Percentiles rank a stretch among this genome's conserved stretches.
Evolutionary conservation across 2,329 filamentous ascomycete genomes (phyloP).

Genomic region (Alternaria solani): DNA sequence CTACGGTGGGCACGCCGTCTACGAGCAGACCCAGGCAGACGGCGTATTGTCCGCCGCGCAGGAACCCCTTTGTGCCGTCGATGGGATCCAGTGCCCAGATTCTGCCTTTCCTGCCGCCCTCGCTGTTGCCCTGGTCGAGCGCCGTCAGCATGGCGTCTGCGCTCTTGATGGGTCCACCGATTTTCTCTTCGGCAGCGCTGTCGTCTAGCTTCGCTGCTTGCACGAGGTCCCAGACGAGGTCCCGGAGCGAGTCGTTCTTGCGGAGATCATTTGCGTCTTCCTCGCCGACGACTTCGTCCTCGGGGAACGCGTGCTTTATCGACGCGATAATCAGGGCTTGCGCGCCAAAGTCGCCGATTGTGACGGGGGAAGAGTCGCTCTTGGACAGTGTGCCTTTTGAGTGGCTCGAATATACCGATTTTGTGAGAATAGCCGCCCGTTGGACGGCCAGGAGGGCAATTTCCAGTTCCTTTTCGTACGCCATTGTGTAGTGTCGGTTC

Average conservation of each 20-base stretch:
- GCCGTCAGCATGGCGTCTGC: conserved; percentile 70
- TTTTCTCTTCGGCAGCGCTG: conserved; percentile 67
- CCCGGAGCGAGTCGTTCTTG: conserved; percentile 71
- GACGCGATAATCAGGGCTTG: conserved; percentile 95
- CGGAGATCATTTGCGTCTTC: conserved; percentile 87
- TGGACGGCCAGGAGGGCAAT: conserved; percentile 90
- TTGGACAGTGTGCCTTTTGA: conserved; percentile 95
- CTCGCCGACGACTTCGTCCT: conserved; percentile 91
- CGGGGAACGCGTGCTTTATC: conserved; percentile 86
- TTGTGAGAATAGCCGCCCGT: conserved; percentile 77
- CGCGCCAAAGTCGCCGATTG: conserved; percentile 96
- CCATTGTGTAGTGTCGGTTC: conserved; percentile 44
- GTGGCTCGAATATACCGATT: conserved; percentile 83
- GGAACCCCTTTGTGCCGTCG: conserved; percentile 96
- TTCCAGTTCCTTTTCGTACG: conserved; percentile 79
- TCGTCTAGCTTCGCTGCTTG: conserved; percentile 74
- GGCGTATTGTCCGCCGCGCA: conserved; percentile 95
- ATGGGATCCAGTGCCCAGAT: conserved; percentile 98
- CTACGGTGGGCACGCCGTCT: conserved; percentile 91
- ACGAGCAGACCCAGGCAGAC: conserved; percentile 92
- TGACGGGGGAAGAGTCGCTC: conserved; percentile 95
- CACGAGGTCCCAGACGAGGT: conserved; percentile 86
- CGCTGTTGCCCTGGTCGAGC: conserved; percentile 68
- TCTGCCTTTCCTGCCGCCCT: conserved; percentile 75
- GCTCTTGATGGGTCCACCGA: conserved; percentile 73